phyloP scores from a whole-genome alignment of 2,329 filamentous ascomycete genomes.

The Colletotrichum endophyticum region DNA sequence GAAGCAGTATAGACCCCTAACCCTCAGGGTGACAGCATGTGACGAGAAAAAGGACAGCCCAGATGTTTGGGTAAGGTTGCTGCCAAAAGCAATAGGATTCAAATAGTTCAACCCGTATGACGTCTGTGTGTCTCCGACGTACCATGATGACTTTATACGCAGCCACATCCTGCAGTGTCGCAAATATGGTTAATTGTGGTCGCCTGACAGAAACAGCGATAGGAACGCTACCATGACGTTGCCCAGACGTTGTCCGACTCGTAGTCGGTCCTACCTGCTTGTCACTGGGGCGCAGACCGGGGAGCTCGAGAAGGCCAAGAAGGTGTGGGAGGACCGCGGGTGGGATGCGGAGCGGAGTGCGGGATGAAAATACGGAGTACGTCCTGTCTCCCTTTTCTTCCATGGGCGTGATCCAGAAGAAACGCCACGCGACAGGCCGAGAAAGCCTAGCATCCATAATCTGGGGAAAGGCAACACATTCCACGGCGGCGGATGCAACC shows the following conservation, averaged over 20 bases:
- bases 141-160: slow-evolving; percentile 16
- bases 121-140: background rate
- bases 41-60: background rate
- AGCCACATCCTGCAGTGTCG: background rate
- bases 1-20: background rate
- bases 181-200: background rate
- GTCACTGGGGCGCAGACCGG: slow-evolving; percentile 7
- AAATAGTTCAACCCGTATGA: background rate
- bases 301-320: background rate
- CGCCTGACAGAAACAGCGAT: background rate
- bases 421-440: slow-evolving; percentile 6
- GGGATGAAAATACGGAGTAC: background rate
- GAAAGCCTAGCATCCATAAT: background rate
- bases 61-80: background rate
- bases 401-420: background rate
- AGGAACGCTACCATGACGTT: slow-evolving; percentile 14
- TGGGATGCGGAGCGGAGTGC: background rate
- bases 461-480: background rate
- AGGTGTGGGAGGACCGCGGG: background rate
- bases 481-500: background rate
- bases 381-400: background rate
- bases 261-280: slow-evolving; percentile 12
- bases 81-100: background rate
- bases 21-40: background rate
- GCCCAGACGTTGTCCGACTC: slow-evolving; percentile 4